Base-by-base conservation (phyloP, 148 eudicot species). In the Pouteria glomerata region DNA sequence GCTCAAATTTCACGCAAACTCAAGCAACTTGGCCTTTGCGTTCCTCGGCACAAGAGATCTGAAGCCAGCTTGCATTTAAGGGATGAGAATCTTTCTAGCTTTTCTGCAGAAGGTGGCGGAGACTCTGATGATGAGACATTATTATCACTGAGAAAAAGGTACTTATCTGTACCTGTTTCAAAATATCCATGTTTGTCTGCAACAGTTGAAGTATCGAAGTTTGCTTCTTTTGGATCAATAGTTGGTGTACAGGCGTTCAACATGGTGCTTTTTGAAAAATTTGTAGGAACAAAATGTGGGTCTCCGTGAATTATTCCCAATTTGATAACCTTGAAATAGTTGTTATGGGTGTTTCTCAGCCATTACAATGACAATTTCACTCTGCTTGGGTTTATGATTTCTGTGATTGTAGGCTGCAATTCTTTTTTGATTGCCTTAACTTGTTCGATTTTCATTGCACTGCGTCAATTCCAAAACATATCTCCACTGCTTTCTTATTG, bases 1-100 rank as follows among this genome's bases (percentile, higher is more conserved):
- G 87, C 86, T 45, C 96, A 87, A 82, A 79, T 96, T 64, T 83
- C 96, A 16, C 90, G 89, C 68, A 92, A 87, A 77, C 97, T 96
- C 58, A 92, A 86, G 78, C 88, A 92, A 78, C 90, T 96, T 74
- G 97, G 99, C 44, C 83, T 96, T 63, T 83, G 15, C 44, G 81
- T 83, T 77, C 72, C 82, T 33, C 80, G 84, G 74, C 73, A 69
- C 74, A 87, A 79, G 82, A 71, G 48, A 64, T 74, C 67, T 24
- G 24, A 61, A 68, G 47, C 74, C 63, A 76, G 79, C 66, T 76
- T 67, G 71, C 74, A 73, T 65, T 77, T 73, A 68, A 79, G 68
- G 72, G 90, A 85, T 70, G 92, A 87, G 53, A 78, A 29, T 76
- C 29, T 51, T 2, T 48, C 51, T 69, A 82, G 77, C 67, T 57